Evolutionary conservation across 192 early-diverging fungal species (phyloP), one percentile per base, ranked within the genome.

Genomic region (Entomortierella beljakovae): DNA sequence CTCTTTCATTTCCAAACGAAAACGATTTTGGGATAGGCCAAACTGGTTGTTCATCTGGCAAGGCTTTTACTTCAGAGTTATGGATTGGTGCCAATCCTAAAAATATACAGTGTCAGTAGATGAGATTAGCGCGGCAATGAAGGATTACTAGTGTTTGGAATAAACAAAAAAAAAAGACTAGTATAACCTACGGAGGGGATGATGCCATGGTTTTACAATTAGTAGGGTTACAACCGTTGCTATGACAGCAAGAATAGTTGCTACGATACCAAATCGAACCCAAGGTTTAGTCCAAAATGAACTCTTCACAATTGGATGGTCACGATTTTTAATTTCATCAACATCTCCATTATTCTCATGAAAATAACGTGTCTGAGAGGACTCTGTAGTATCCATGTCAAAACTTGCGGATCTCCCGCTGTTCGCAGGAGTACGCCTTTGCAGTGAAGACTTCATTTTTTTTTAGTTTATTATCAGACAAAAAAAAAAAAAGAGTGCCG

Each of bases 41-140:
- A 22, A 79, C 56, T n/a, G 75, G 68, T 33, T 79, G 75, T 26
- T 79, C 68, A 15, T 57, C 55, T 23, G 75, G 75, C 6, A 79
- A 38, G 16, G 18, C 57, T 35, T 79, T 79, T 15, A 70, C 67
- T 4, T 67, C 65, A 18, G 46, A 55, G 23, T 79, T 79, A 3
- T 43, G 7, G 2, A 79, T 33, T 3, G 75, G 75, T 11, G 63
- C 55, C 28, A 70, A 3, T 5, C 26, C 75, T 79, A 56, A 55
- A 61, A 58, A 58, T 11, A 50, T 13, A n/a, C 22, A 52, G 32
- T 32, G 29, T n/a, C 51, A 32, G 2, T 20, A 40, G 50, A 37
- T 46, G n/a, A 29, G 34, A 56, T 38, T 1, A 52, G 1, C 22
- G 33, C 3, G 13, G 35, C 0, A 2, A 8, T 31, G 32, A 48